Evolutionary conservation across 352 stramenopile genomes (phyloP), one percentile per base, ranked within the genome.

Genomic region (Phytopythium ostracodes): DNA sequence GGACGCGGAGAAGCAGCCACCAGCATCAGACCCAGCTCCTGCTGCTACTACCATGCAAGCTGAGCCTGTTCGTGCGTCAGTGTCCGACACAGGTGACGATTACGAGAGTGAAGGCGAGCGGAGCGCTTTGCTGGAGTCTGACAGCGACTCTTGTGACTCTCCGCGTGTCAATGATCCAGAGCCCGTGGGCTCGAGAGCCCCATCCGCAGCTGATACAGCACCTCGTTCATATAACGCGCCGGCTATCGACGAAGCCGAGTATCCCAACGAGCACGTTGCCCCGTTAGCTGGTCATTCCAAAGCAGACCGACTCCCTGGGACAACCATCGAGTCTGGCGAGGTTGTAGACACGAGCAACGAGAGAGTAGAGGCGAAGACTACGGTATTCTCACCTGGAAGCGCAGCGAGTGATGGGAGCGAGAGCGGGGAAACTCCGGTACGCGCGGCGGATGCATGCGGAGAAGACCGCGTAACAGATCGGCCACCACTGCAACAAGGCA

Each of bases 71-170:
- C n/a, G n/a, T n/a, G n/a, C n/a, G 18, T 29, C 33, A 17, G 67
- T 63, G 17, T 22, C n/a, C 24, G 46, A 59, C 53, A 62, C 64
- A 14, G 14, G 29, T 7, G 59, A 71, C 12, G 59, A 14, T 3
- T 27, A 60, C 46, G 40, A 71, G 24, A 63, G 53, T 27, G 53
- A 69, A 7, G 64, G 49, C 3, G 67, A 75, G 25, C 67, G 65
- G 17, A 79, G 71, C 52, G 63, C 60, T 1, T 70, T 80, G 10
- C 60, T 80, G 9, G 68, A 78, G 20, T 79, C 64, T 0, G 58
- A 66, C 25, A 62, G 60, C 35, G 46, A 59, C 25, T 61, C 56
- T 1, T 9, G 40, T 4, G 25, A 11, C 6, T 27, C 20, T 24
- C 27, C 14, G 17, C 27, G 0, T 6, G 6, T n/a, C 29, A 8